Percentiles rank a stretch among this genome's conserved stretches.
phyloP scores from a whole-genome alignment of 2,329 filamentous ascomycete species.

The Colletotrichum trifolii region DNA sequence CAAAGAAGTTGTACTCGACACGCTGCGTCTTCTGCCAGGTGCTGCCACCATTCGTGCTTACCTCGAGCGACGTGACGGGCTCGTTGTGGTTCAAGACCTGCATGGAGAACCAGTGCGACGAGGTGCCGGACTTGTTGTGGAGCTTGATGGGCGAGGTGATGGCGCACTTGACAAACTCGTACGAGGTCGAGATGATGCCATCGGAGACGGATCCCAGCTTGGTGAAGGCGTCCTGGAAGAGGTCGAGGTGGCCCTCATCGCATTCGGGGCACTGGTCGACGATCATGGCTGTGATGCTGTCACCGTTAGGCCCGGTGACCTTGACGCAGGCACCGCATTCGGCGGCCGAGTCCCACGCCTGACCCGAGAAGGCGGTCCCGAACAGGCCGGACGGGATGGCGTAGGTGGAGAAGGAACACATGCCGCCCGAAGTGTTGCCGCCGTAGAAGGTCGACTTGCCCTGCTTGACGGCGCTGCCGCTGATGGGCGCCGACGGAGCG shows the following conservation, averaged over 20 bases:
- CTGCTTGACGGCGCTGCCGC: slow-evolving; percentile 9
- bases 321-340: slow-evolving; percentile 72
- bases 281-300: slow-evolving; percentile 71
- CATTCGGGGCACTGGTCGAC: slow-evolving; percentile 60
- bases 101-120: slow-evolving; percentile 54
- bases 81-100: slow-evolving; percentile 74
- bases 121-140: slow-evolving; percentile 57
- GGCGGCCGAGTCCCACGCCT: slow-evolving; percentile 65
- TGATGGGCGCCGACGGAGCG: slow-evolving; percentile 13
- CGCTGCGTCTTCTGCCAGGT: slow-evolving; percentile 69
- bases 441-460: slow-evolving; percentile 65
- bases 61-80: slow-evolving; percentile 66
- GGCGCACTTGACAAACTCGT: slow-evolving; percentile 52
- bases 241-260: slow-evolving; percentile 53
- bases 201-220: slow-evolving; percentile 48
- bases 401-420: slow-evolving; percentile 73
- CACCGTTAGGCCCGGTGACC: slow-evolving; percentile 67
- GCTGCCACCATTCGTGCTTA: slow-evolving; percentile 68
- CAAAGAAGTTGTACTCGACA: slow-evolving; percentile 70
- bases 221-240: slow-evolving; percentile 56
- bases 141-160: slow-evolving; percentile 55
- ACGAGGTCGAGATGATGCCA: slow-evolving; percentile 50
- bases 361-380: slow-evolving; percentile 70
- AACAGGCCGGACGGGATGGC: slow-evolving; percentile 67
- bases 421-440: slow-evolving; percentile 67